Evolutionary conservation across 352 stramenopile genomes (phyloP), one percentile per base, ranked within the genome.

Genomic region (Pythium chondricola): DNA sequence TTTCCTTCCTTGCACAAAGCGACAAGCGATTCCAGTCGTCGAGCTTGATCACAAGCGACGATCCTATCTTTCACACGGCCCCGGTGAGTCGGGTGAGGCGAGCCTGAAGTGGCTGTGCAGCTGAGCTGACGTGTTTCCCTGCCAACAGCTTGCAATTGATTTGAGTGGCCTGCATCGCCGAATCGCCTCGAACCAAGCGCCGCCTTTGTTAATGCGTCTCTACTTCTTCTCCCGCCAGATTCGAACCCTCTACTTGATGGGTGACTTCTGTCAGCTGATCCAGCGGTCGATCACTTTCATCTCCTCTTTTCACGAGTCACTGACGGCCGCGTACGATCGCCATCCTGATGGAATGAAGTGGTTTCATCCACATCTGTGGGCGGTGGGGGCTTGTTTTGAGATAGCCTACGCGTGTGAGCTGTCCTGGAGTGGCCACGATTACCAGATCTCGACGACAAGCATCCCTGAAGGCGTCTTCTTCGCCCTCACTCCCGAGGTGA

Each of bases 171-270:
- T 71, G 36, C 76, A 84, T 43, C 61, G 62, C 0, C 38, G 61
- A 17, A 93, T 93, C 51, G 67, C 69, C 0, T 53, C 54, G 13
- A 83, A 83, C 43, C 47, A 67, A 14, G 75, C 73, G n/a, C 78
- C 81, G 0, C 42, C 66, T 1, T 45, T 65, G 9, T 50, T 84
- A 14, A 63, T 87, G 20, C 75, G 74, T 2, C 64, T 93, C 14
- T 85, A 93, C 49, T 85, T 83, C 48, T 93, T 88, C 42, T 84
- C 67, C 46, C 72, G 78, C 1, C 81, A 93, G 49, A 83, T 93
- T 3, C 74, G 76, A 18, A 86, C 69, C 4, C 57, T 89, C 17
- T 88, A 88, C 48, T 57, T 90, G 20, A 86, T 82, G 68, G 74
- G 74, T 11, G 76, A 65, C 31, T 85, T 85, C 41, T 63, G 61